Evolutionary conservation across 169 alveolate species (phyloP).

Genomic region (Plasmodium gallinaceum): DNA sequence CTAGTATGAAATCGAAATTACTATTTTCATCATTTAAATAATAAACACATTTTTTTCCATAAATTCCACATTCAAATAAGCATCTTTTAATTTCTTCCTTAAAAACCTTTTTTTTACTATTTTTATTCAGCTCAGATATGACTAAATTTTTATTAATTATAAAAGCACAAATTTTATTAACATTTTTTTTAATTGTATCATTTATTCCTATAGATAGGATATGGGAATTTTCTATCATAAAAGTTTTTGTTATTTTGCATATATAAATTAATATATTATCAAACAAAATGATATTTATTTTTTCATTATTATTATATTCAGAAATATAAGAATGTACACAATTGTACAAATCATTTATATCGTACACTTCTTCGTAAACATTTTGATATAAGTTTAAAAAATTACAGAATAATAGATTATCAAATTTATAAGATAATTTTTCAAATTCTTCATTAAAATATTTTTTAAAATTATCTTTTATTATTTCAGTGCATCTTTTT

Average conservation of each 20-base stretch:
- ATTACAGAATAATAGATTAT: slow-evolving; percentile 60
- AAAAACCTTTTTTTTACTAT: slow-evolving; percentile 36
- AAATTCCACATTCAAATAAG: slow-evolving; percentile 64
- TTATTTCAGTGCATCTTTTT: slow-evolving; percentile 46
- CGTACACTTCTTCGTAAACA: slow-evolving; percentile 68
- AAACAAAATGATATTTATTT: slow-evolving; percentile 38
- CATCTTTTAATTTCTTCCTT: slow-evolving; percentile 68
- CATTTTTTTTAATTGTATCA: slow-evolving; percentile 53
- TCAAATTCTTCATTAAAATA: slow-evolving; percentile 41
- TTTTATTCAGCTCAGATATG: slow-evolving; percentile 55
- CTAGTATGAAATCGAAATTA: slow-evolving; percentile 30
- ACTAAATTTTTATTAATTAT: slow-evolving; percentile 53
- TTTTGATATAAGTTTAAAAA: slow-evolving; percentile 61
- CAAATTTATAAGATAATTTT: slow-evolving; percentile 1
- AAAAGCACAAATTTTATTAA: slow-evolving; percentile 53
- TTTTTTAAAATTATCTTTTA: slow-evolving; percentile 35
- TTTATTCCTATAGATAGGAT: slow-evolving; percentile 67
- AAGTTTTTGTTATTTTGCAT: slow-evolving; percentile 65
- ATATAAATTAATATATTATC: slow-evolving; percentile 66
- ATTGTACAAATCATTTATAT: slow-evolving; percentile 63
- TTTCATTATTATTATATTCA: slow-evolving; percentile 50
- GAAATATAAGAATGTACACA: slow-evolving; percentile 57
- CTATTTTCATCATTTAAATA: slow-evolving; percentile 63
- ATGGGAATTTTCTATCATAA: slow-evolving; percentile 65
- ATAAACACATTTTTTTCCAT: slow-evolving; percentile 62